These are phyloP conservation scores for Coemansia sp. DNA, from an alignment of 192 early-diverging fungal species.

Conservation along the genomic window DNA sequence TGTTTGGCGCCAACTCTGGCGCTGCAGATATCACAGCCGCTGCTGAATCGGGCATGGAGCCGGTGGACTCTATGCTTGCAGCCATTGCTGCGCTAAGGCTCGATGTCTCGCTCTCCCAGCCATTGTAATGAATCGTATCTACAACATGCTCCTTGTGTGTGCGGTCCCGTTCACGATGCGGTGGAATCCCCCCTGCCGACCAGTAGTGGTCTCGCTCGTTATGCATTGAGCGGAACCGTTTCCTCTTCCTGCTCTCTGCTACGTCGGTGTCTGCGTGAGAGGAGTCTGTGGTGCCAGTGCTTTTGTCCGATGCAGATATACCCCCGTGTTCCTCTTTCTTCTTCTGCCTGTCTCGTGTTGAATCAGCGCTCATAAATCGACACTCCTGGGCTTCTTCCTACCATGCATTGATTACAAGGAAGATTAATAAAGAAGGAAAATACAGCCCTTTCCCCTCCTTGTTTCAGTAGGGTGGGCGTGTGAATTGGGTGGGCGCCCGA, in stretches of 20 bases:
- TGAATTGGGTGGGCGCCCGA: too few relatives aligned
- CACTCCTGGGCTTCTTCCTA: not conserved
- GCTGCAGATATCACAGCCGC: slow-evolving; percentile 7
- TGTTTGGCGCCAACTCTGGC: slow-evolving; percentile 2
- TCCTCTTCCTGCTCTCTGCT: not conserved
- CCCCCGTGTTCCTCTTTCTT: not conserved
- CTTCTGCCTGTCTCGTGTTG: not conserved
- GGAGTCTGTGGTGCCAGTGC: not conserved
- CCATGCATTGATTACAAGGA: not conserved
- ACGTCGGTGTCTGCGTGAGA: not conserved
- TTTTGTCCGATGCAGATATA: not conserved
- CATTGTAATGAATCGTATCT: not conserved
- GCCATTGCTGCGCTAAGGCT: slow-evolving; percentile 19
- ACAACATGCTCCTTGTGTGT: not conserved
- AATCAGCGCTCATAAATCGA: slow-evolving; percentile 9
- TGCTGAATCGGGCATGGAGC: slow-evolving; percentile 28
- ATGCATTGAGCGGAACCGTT: slow-evolving; percentile 16
- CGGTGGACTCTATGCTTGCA: slow-evolving; percentile 27
- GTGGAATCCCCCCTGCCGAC: slow-evolving; percentile 40
- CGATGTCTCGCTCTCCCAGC: not conserved
- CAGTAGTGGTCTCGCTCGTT: slow-evolving; percentile 45
- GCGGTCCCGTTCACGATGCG: slow-evolving; percentile 29
- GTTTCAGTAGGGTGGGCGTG: too few relatives aligned
- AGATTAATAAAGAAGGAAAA: not conserved
- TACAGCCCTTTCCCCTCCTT: too few relatives aligned